Evolutionary conservation across 495 filamentous ascomycete genomes (phyloP).

Genomic region (Podospora pseudocomata): DNA sequence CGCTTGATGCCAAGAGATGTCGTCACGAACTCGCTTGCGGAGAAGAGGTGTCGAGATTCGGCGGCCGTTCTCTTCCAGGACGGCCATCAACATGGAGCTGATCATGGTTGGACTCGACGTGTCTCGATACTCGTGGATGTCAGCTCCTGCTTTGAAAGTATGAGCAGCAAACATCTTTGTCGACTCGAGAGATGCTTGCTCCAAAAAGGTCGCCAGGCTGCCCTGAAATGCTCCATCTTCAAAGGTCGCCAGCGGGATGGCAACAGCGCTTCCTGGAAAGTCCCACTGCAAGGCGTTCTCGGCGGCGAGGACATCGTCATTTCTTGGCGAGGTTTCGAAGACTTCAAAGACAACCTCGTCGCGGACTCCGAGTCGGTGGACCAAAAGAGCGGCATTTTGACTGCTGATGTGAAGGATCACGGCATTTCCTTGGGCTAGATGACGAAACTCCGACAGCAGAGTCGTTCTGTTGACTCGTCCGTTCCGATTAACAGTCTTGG

Average conservation of each 20-base stretch:
- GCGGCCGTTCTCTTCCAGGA: slow-evolving; percentile 53
- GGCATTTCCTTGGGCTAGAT: slow-evolving; percentile 27
- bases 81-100: slow-evolving; percentile 52
- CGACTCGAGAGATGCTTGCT: slow-evolving; percentile 54
- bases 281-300: slow-evolving; percentile 38
- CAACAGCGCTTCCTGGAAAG: slow-evolving; percentile 39
- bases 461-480: slow-evolving; percentile 37
- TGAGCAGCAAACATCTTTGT: slow-evolving; percentile 50
- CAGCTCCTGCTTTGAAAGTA: slow-evolving; percentile 46
- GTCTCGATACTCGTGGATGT: slow-evolving; percentile 51
- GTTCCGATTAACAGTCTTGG: slow-evolving; percentile 30
- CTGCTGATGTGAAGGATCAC: slow-evolving; percentile 48
- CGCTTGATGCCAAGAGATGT: slow-evolving; percentile 46
- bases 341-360: slow-evolving; percentile 44
- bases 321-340: slow-evolving; percentile 54
- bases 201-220: slow-evolving; percentile 51
- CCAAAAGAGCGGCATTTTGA: slow-evolving; percentile 56
- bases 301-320: slow-evolving; percentile 42
- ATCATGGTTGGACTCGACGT: slow-evolving; percentile 53
- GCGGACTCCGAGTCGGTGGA: slow-evolving; percentile 34
- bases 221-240: slow-evolving; percentile 44
- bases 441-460: slow-evolving; percentile 34
- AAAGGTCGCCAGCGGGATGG: slow-evolving; percentile 44
- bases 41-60: slow-evolving; percentile 32
- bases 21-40: slow-evolving; percentile 58